These are phyloP conservation scores for Nigrospora oryzae DNA, from an alignment of 2,329 filamentous ascomycete species.

Conservation along the genomic window DNA sequence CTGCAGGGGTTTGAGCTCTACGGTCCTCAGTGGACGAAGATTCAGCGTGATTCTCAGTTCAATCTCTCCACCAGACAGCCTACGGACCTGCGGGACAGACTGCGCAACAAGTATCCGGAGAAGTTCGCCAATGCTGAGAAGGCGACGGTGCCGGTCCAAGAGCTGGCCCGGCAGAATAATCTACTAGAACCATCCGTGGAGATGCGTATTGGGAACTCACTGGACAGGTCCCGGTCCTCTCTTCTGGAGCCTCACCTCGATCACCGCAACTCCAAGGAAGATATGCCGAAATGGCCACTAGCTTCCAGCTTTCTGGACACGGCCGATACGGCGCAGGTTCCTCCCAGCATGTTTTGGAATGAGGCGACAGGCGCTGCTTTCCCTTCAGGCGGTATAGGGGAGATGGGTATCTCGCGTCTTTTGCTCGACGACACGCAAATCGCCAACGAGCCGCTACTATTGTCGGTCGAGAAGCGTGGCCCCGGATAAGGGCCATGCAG, in stretches of 20 bases:
- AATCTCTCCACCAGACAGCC: conserved; percentile 50
- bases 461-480: conserved; percentile 16
- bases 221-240: conserved; percentile 28
- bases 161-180: conserved; percentile 28
- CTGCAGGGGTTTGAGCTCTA: conserved; percentile 50
- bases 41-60: conserved; percentile 51
- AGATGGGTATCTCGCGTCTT: conserved; percentile 55
- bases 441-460: conserved; percentile 10
- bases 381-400: conserved; percentile 33
- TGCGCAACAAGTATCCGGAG: conserved; percentile 55
- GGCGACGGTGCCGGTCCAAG: conserved; percentile 37
- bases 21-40: conserved; percentile 58
- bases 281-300: conserved; percentile 34
- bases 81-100: conserved; percentile 54
- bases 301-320: conserved; percentile 19
- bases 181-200: conserved; percentile 43
- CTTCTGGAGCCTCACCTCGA: conserved; percentile 30
- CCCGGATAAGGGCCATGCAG: conserved; percentile 11
- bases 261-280: conserved; percentile 35
- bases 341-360: conserved; percentile 33
- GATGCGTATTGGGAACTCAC: conserved; percentile 37
- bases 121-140: conserved; percentile 50
- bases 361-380: conserved; percentile 28
- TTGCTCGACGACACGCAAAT: conserved; percentile 43
- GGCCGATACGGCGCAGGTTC: conserved; percentile 24